Evolutionary conservation across 805 yeast species (phyloP), one percentile per base, ranked within the genome.

Genomic region (Cyberlindnera euphorbiiphila): DNA sequence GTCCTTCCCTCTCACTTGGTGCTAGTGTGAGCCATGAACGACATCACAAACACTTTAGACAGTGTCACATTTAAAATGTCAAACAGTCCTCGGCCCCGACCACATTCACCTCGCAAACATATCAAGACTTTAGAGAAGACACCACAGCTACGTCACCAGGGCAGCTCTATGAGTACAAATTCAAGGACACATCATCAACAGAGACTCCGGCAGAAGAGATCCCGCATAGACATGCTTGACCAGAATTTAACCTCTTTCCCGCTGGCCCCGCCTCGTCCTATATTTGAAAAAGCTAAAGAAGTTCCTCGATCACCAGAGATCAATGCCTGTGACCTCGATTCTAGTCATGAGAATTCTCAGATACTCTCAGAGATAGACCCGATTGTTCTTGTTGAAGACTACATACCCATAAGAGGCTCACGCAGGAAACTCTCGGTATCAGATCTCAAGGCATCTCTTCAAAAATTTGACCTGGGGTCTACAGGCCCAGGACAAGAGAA

Each of bases 361-460:
- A 16, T 44, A 1, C 29, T 49, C n/a, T 18, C 34, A 4, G 50
- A 50, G 32, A 42, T 41, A 6, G 60, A 57, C 27, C 61, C 64
- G 1, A 56, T 59, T 5, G 76, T 76, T 1, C 54, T 77, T 14
- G 69, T 77, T 9, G 84, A 77, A 47, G 84, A 77, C 48, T 77
- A 77, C 51, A 64, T 77, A 45, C 54, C 42, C 5, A 45, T 41
- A 28, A 43, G 29, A 9, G 14, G 37, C 7, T 34, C 48, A 9
- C 49, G 54, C 37, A 53, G 55, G 34, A 55, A 56, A 31, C 36
- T 62, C 0, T 62, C 69, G 3, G 60, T 65, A 0, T 32, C 50
- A 11, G 67, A 64, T 34, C 41, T 67, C 21, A 64, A 60, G 40
- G 47, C 46, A 16, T 56, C 64, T 1, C 26, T 65, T 18, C 40